These are phyloP conservation scores for Kurtzmaniella cleridarum DNA, from an alignment of 805 yeast genomes.

Conservation along the genomic window DNA sequence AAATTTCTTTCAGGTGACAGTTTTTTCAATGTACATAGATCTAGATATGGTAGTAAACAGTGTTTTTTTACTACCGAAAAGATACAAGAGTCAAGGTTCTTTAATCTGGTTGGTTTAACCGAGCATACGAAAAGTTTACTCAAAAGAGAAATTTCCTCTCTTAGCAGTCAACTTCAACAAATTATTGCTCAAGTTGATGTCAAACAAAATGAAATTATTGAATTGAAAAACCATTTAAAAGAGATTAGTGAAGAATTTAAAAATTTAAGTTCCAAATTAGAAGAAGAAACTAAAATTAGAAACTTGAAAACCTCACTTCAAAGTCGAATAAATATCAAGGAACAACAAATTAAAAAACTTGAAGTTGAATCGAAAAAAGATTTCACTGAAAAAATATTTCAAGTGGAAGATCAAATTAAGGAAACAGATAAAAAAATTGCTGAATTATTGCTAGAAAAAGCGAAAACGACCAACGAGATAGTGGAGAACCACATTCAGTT, in stretches of 20 bases:
- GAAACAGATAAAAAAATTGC: slow-evolving; percentile 14
- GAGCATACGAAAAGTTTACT: slow-evolving; percentile 15
- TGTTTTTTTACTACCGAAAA: slow-evolving; percentile 38
- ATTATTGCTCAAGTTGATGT: slow-evolving; percentile 17
- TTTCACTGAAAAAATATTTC: slow-evolving; percentile 33
- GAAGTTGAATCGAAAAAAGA: slow-evolving; percentile 38
- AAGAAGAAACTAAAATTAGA: slow-evolving; percentile 12
- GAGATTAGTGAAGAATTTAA: slow-evolving; percentile 3
- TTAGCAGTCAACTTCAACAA: slow-evolving; percentile 2
- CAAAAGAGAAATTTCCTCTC: neutral
- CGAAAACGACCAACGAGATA: slow-evolving; percentile 17
- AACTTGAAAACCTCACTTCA: slow-evolving; percentile 12
- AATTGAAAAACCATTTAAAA: slow-evolving; percentile 1
- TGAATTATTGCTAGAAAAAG: slow-evolving; percentile 15
- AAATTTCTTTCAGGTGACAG: slow-evolving; percentile 59
- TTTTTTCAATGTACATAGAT: slow-evolving; percentile 45
- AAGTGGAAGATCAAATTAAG: slow-evolving; percentile 21
- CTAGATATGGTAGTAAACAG: slow-evolving; percentile 61
- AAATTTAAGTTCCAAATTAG: slow-evolving; percentile 10
- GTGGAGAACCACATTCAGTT: slow-evolving; percentile 11
- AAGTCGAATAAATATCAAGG: slow-evolving; percentile 18
- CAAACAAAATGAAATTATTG: slow-evolving; percentile 18
- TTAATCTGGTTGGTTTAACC: slow-evolving; percentile 26
- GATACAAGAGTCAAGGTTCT: slow-evolving; percentile 22
- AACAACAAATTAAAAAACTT: slow-evolving; percentile 24